Evolutionary conservation across 306 rosid genomes (phyloP).

Genomic region (Prunus mongolica): DNA sequence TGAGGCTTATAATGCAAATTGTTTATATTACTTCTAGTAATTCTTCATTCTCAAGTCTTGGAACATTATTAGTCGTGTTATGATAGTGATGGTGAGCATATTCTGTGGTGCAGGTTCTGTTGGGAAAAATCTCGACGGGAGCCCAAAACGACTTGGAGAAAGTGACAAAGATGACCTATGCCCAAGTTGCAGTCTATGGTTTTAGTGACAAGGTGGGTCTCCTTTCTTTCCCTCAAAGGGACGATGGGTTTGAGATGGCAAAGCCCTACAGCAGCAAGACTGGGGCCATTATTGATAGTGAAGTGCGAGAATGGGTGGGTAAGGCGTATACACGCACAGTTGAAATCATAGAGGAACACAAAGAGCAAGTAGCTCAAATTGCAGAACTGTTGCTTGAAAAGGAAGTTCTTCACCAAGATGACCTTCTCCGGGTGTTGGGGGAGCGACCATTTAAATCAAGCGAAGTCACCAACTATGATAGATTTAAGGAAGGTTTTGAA

Average conservation of each 20-base stretch:
- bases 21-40: background rate
- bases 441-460: slow-evolving; percentile 59
- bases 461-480: slow-evolving; percentile 65
- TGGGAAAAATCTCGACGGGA: slow-evolving; percentile 86
- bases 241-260: slow-evolving; percentile 54
- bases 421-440: slow-evolving; percentile 60
- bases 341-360: slow-evolving; percentile 63
- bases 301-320: slow-evolving; percentile 85
- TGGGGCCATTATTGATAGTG: slow-evolving; percentile 67
- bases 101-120: slow-evolving; percentile 49
- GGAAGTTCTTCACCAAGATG: slow-evolving; percentile 95
- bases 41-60: background rate
- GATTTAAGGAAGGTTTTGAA: slow-evolving; percentile 64
- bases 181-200: slow-evolving; percentile 91
- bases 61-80: background rate
- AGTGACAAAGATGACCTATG: slow-evolving; percentile 95
- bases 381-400: slow-evolving; percentile 91
- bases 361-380: slow-evolving; percentile 64
- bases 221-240: slow-evolving; percentile 81
- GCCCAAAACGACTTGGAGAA: slow-evolving; percentile 95
- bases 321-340: slow-evolving; percentile 64
- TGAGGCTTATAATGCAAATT: background rate
- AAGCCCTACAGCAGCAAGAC: slow-evolving; percentile 93
- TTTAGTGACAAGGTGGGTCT: slow-evolving; percentile 94
- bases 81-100: background rate